Conservation (phyloP, 1,139 yeast species). For the Debaryomyces nepalensis region DNA sequence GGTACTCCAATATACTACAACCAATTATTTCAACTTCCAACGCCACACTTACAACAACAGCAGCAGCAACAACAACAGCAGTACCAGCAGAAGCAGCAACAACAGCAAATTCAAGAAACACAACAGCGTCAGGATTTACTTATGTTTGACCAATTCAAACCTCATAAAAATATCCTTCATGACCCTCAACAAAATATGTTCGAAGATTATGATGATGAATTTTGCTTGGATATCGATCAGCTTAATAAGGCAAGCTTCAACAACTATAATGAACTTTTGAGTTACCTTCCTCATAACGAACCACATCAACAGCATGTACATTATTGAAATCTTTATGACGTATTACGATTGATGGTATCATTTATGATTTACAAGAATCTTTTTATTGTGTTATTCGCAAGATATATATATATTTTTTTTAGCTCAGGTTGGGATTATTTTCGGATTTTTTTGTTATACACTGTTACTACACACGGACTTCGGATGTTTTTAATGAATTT, state of each 20-base stretch:
- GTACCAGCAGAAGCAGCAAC: constrained; percentile 5
- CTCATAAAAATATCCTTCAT: constrained; percentile 4
- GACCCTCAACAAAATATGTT: constrained; percentile 3
- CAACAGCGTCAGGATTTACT: constrained; percentile 11
- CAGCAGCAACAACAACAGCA: constrained; percentile 4
- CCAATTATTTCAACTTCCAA: constrained; percentile 11
- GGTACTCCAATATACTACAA: constrained; percentile 15
- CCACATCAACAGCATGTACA: constrained; percentile 21
- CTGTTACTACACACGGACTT: constrained; percentile 9
- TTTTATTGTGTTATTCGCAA: neutral
- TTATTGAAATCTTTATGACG: constrained; percentile 15
- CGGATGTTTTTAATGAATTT: constrained; percentile 9
- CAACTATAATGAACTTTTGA: constrained; percentile 27
- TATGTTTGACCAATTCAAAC: constrained; percentile 10
- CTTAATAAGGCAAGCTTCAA: constrained; percentile 31
- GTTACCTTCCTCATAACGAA: constrained; percentile 18
- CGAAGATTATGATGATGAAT: constrained; percentile 52
- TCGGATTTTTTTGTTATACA: constrained; percentile 5
- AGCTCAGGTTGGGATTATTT: constrained; percentile 2
- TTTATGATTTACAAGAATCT: neutral
- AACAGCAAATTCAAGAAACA: constrained; percentile 1
- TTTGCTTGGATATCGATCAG: constrained; percentile 51
- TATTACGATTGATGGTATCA: neutral
- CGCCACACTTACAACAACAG: constrained; percentile 10
- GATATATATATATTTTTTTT: neutral